These are phyloP conservation scores for Trichoderma harzianum DNA, from an alignment of 2,329 filamentous ascomycete species.

Conservation along the genomic window DNA sequence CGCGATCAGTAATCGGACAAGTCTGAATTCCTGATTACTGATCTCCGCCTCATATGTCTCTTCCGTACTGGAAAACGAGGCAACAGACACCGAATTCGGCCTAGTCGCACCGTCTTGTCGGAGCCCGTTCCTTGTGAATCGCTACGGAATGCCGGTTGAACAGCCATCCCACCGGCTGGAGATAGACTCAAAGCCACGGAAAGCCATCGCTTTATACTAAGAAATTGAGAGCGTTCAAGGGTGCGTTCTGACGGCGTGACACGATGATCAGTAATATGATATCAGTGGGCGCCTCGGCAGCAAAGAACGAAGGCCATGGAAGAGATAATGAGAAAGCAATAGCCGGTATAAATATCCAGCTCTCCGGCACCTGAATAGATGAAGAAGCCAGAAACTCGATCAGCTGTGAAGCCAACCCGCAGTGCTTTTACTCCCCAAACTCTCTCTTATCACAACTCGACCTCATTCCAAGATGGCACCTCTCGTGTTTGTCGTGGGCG, in stretches of 20 bases:
- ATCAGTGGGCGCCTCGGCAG: not conserved
- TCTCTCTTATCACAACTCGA: not conserved
- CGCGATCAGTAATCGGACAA: conserved; percentile 1
- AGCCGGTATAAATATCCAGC: not conserved
- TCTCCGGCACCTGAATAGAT: not conserved
- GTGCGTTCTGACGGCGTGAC: not conserved
- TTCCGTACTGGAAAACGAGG: not conserved
- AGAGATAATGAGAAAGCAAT: not conserved
- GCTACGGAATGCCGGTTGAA: not conserved
- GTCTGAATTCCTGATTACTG: not conserved
- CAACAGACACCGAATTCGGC: not conserved
- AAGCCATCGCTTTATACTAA: not conserved
- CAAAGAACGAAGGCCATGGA: not conserved
- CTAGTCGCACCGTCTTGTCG: not conserved
- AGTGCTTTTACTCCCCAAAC: not conserved
- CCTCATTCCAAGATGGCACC: not conserved
- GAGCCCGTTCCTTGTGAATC: not conserved
- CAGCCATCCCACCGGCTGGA: conserved; percentile 6
- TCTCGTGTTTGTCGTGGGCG: conserved; percentile 42
- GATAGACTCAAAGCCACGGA: not conserved
- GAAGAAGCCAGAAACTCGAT: not conserved
- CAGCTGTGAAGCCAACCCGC: not conserved
- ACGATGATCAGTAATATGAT: conserved; percentile 7
- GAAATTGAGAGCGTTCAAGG: not conserved
- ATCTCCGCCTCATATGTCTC: not conserved